phyloP scores from a whole-genome alignment of 495 filamentous ascomycete genomes.

The Xylaria bambusicola region DNA sequence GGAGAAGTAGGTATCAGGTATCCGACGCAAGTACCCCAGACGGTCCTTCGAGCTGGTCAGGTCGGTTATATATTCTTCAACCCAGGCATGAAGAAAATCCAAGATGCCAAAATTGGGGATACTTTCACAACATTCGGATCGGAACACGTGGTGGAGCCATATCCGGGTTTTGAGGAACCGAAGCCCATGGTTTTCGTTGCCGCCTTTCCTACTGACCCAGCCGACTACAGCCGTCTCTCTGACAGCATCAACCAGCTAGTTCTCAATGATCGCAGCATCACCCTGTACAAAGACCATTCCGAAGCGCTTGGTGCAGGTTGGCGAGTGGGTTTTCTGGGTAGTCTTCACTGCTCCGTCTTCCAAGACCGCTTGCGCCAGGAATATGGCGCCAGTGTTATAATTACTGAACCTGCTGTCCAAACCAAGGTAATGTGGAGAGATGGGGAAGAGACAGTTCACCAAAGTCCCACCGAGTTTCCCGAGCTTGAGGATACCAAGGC shows the following conservation, averaged over 20 bases:
- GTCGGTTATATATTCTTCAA: slow-evolving; percentile 97
- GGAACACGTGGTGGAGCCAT: slow-evolving; percentile 74
- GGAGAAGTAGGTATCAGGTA: slow-evolving; percentile 98
- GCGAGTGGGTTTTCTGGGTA: slow-evolving; percentile 93
- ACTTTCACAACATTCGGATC: slow-evolving; percentile 86
- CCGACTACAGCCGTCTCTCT: slow-evolving; percentile 82
- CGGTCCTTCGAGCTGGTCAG: slow-evolving; percentile 80
- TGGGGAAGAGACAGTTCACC: slow-evolving; percentile 71
- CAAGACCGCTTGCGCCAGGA: slow-evolving; percentile 95
- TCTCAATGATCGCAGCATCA: slow-evolving; percentile 93
- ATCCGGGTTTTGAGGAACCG: slow-evolving; percentile 94
- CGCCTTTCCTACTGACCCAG: slow-evolving; percentile 88
- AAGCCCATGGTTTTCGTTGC: slow-evolving; percentile 99
- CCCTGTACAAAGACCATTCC: slow-evolving; percentile 87
- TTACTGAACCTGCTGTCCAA: slow-evolving; percentile 92
- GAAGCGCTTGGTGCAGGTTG: slow-evolving; percentile 93
- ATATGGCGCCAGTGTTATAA: slow-evolving; percentile 93
- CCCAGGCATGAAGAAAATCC: slow-evolving; percentile 93
- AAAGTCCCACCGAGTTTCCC: slow-evolving; percentile 85
- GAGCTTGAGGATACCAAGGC: slow-evolving; percentile 63
- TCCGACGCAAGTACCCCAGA: slow-evolving; percentile 82
- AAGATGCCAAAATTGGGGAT: slow-evolving; percentile 94
- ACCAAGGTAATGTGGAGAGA: slow-evolving; percentile 79
- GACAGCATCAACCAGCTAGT: slow-evolving; percentile 94
- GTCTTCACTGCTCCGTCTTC: slow-evolving; percentile 95